These are phyloP conservation scores for Cordyceps farinosa DNA, from an alignment of 2,329 filamentous ascomycete genomes.

Conservation along the genomic window DNA sequence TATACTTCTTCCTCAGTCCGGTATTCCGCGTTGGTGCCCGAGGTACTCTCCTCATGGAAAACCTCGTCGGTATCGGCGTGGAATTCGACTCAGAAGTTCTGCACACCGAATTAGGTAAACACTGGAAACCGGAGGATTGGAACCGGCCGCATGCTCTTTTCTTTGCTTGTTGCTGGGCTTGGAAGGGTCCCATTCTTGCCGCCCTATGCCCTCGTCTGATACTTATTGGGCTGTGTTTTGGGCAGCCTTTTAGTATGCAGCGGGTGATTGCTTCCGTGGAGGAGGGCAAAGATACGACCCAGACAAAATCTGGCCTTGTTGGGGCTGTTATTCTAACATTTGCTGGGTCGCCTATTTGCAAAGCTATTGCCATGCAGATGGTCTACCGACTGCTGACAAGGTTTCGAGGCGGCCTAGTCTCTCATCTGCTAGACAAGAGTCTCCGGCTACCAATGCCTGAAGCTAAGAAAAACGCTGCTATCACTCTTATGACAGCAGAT, in stretches of 20 bases:
- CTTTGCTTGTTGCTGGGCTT: constrained; percentile 23
- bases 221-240: neutral
- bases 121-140: neutral
- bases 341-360: neutral
- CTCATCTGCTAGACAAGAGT: neutral
- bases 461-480: neutral
- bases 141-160: neutral
- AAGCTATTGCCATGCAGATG: neutral
- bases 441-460: neutral
- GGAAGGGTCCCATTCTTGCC: constrained; percentile 17
- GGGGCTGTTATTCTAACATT: neutral
- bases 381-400: neutral
- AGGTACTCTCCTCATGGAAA: neutral
- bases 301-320: neutral
- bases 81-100: neutral
- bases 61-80: neutral
- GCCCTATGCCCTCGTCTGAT: neutral
- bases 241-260: neutral
- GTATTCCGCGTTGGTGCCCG: neutral
- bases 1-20: neutral
- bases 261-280: neutral
- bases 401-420: neutral
- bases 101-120: neutral
- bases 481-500: neutral
- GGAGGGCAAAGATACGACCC: too few species aligned